These are phyloP conservation scores for Xylariaceae sp. DNA, from an alignment of 2,329 filamentous ascomycete species.

Conservation along the genomic window DNA sequence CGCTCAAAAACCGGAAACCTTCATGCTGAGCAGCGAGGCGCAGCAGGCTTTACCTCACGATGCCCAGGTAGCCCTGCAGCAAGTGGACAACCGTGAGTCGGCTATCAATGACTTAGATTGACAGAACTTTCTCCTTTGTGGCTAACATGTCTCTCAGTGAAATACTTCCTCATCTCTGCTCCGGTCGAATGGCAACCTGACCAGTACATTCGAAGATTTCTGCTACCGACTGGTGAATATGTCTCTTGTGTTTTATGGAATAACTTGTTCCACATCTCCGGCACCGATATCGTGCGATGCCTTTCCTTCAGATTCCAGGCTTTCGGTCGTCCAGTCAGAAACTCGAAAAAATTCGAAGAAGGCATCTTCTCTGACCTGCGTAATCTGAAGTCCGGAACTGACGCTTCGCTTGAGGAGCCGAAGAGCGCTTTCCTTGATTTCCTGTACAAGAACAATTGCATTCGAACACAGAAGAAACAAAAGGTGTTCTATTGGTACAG, in stretches of 20 bases:
- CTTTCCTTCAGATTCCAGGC: slow-evolving; percentile 97
- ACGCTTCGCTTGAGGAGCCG: slow-evolving; percentile 95
- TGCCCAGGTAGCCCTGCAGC: slow-evolving; percentile 93
- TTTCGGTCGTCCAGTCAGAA: slow-evolving; percentile 96
- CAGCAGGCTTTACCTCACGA: slow-evolving; percentile 95
- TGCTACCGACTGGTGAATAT: slow-evolving; percentile 96
- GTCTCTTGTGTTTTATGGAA: slow-evolving; percentile 98
- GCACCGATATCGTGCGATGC: slow-evolving; percentile 97
- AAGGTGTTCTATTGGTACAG: slow-evolving; percentile 99
- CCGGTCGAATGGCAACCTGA: slow-evolving; percentile 97
- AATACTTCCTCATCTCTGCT: slow-evolving; percentile 98
- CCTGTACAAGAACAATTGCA: slow-evolving; percentile 99
- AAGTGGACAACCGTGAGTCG: slow-evolving; percentile 90
- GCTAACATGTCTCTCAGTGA: slow-evolving; percentile 55
- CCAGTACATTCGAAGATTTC: slow-evolving; percentile 92
- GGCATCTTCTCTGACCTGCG: slow-evolving; percentile 98
- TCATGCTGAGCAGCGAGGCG: slow-evolving; percentile 95
- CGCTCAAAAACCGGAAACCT: slow-evolving; percentile 95
- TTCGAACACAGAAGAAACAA: slow-evolving; percentile 99
- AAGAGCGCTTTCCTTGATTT: slow-evolving; percentile 99
- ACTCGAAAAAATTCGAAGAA: slow-evolving; percentile 99
- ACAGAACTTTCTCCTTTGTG: neutral
- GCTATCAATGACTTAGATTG: neutral
- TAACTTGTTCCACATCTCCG: slow-evolving; percentile 98
- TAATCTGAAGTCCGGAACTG: slow-evolving; percentile 96